A percentile compares a stretch with the other conserved stretches of the same genome.
Evolutionary conservation across 2,329 filamentous ascomycete genomes (phyloP).

Genomic region (Cercospora sojina): DNA sequence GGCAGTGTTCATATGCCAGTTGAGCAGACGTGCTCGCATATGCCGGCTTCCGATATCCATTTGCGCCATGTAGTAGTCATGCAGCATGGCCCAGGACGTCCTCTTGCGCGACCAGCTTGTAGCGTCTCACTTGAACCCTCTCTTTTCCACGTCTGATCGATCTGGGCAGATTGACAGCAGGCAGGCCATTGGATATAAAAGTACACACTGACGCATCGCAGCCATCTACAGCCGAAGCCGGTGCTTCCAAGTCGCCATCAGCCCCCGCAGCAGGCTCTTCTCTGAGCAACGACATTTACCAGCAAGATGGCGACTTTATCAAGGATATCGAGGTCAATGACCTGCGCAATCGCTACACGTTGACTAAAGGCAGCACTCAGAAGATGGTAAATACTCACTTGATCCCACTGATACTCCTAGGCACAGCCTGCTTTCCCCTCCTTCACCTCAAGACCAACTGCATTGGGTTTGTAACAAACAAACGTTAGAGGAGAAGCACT

Average conservation of each 20-base stretch:
- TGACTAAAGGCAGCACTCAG: conserved; percentile 96
- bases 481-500: conserved; percentile 40
- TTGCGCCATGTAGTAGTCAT: neutral
- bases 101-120: neutral
- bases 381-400: conserved; percentile 95
- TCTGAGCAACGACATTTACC: conserved; percentile 85
- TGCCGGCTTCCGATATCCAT: neutral
- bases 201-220: conserved; percentile 11
- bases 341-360: conserved; percentile 89
- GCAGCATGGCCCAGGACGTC: neutral
- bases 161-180: conserved; percentile 21
- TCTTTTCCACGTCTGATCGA: neutral
- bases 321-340: conserved; percentile 99
- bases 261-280: conserved; percentile 48
- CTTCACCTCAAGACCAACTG: conserved; percentile 21
- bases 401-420: conserved; percentile 61
- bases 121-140: neutral
- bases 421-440: conserved; percentile 32
- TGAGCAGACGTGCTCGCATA: neutral
- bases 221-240: conserved; percentile 44
- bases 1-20: neutral
- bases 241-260: conserved; percentile 55
- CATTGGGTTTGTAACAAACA: conserved; percentile 34
- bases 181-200: conserved; percentile 8
- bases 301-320: conserved; percentile 95